Base-by-base conservation (phyloP, 2,329 filamentous ascomycete genomes). In the Metarhizium album region DNA sequence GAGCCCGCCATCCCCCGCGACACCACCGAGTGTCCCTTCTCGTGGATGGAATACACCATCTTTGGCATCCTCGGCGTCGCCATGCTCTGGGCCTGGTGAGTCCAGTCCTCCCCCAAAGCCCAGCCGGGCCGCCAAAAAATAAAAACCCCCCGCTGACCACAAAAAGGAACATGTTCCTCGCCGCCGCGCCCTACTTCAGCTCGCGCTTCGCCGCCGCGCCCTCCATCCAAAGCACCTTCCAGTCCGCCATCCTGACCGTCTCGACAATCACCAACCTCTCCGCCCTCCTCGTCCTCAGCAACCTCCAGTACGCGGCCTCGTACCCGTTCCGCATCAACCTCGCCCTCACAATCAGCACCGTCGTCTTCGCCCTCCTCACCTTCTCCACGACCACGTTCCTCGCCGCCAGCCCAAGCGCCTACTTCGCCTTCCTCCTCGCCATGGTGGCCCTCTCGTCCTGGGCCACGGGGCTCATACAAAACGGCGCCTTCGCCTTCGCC, bases 31-130 rank as follows among this genome's bases (percentile, higher is more conserved):
- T 61, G 70, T 33, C 74, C 74, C 18, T 95, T 95, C 70, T 95
- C 89, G 55, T 90, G 86, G 82, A 63, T 87, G 35, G 87, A 94
- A 65, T 98, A 97, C 69, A 72, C 70, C 59, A 84, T 95, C 63
- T 97, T 97, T 67, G 74, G 86, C 51, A 71, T 95, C 47, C 74
- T 97, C 24, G 93, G 93, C 47, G 76, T 95, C 51, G 87, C 90
- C 48, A 97, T 97, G 93, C 76, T 97, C 43, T 97, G 91, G 91
- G 90, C 91, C 50, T 97, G 91, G 91, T 94, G 79, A 59, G 79
- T 31, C 33, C 20, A 23, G 46, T 33, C 4, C 16, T 46, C 8
- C 9, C 22, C 33, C 5, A 8, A 24, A 23, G 2, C 22, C 18
- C 18, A 35, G 33, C 18, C 6, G 9, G 27, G 14, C 16, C 16